These are phyloP conservation scores for Penicillium fimorum DNA, from an alignment of 495 filamentous ascomycete species.

Conservation along the genomic window DNA sequence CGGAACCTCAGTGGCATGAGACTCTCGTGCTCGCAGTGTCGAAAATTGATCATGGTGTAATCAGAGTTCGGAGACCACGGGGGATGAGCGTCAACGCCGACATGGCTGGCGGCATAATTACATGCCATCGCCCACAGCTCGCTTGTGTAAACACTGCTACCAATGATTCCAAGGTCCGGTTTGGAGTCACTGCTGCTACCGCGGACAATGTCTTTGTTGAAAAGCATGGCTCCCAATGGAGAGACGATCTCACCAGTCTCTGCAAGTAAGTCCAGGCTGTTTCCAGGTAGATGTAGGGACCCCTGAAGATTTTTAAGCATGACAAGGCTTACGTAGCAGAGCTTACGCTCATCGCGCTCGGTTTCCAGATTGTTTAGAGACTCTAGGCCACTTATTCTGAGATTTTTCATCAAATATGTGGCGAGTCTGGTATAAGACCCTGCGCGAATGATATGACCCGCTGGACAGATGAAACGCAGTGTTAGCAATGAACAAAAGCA, in stretches of 20 bases:
- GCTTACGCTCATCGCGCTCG: conserved; percentile 35
- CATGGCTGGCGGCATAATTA: conserved; percentile 36
- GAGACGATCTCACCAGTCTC: not conserved
- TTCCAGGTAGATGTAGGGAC: conserved; percentile 13
- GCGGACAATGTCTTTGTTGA: conserved; percentile 1
- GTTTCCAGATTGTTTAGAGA: conserved; percentile 22
- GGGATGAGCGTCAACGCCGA: conserved; percentile 27
- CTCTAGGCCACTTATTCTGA: conserved; percentile 23
- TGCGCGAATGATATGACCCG: conserved; percentile 37
- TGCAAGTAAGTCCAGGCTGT: not conserved
- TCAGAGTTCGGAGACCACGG: conserved; percentile 47
- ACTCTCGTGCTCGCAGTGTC: conserved; percentile 45
- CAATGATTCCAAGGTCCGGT: conserved; percentile 38
- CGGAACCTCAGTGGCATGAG: conserved; percentile 42
- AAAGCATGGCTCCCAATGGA: conserved; percentile 7
- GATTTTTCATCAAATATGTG: conserved; percentile 36
- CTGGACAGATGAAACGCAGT: conserved; percentile 11
- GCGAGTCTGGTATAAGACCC: conserved; percentile 39
- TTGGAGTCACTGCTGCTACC: conserved; percentile 17
- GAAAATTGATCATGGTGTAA: conserved; percentile 39
- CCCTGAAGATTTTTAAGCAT: conserved; percentile 41
- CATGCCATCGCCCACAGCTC: conserved; percentile 43
- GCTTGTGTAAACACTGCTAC: conserved; percentile 36
- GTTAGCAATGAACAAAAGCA: not conserved
- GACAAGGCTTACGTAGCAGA: conserved; percentile 41